These are phyloP conservation scores for Combretum micranthum DNA, from an alignment of 345 rosid species.

Conservation along the genomic window DNA sequence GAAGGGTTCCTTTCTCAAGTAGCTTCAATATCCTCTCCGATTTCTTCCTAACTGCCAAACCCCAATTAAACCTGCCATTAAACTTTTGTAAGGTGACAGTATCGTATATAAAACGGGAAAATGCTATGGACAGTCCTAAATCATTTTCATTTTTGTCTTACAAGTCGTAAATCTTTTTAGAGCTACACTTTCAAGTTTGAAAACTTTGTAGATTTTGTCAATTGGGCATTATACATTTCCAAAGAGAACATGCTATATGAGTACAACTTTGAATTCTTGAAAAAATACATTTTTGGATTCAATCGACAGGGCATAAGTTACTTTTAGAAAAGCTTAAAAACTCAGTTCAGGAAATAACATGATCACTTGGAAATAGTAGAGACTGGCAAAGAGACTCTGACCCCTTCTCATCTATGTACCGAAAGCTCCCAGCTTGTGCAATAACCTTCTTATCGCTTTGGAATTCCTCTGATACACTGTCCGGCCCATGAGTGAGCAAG, in stretches of 20 bases:
- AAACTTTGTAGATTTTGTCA: too few species aligned
- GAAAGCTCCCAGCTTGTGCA: conserved; percentile 46
- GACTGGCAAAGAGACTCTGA: conserved; percentile 12
- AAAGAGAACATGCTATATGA: not conserved
- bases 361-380: too few species aligned
- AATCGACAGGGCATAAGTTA: not conserved
- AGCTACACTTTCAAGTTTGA: too few species aligned
- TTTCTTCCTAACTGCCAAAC: conserved; percentile 69
- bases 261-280: not conserved
- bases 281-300: not conserved
- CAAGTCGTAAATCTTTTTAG: too few species aligned
- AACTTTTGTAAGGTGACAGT: not conserved
- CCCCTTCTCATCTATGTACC: conserved; percentile 81
- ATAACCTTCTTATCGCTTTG: conserved; percentile 50
- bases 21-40: conserved; percentile 56
- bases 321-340: too few species aligned
- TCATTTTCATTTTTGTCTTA: not conserved
- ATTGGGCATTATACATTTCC: not conserved
- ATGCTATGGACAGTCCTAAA: not conserved
- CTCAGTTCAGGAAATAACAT: too few species aligned
- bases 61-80: conserved; percentile 78
- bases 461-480: conserved; percentile 74
- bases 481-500: conserved; percentile 92
- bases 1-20: conserved; percentile 57
- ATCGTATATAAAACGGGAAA: not conserved